Percentiles rank a stretch among this genome's conserved stretches.
These are phyloP conservation scores for Fusarium verrucosum DNA, from an alignment of 2,329 filamentous ascomycete genomes.

Conservation along the genomic window DNA sequence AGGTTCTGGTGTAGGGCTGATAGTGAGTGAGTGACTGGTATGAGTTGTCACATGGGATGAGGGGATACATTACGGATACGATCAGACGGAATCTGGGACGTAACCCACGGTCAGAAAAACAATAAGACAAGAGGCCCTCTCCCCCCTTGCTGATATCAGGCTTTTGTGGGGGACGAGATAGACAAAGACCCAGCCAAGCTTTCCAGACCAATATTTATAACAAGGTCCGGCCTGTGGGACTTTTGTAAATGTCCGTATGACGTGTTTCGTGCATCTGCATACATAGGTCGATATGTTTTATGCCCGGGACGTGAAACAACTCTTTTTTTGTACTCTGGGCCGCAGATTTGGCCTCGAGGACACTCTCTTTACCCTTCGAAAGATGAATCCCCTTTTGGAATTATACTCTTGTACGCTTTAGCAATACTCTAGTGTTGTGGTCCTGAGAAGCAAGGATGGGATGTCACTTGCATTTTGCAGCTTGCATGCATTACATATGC, in stretches of 20 bases:
- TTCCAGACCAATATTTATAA: background rate
- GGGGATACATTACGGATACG: constrained; percentile 5
- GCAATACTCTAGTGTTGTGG: background rate
- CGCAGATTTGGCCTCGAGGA: constrained; percentile 8
- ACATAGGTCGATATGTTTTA: background rate
- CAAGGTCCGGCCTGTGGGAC: constrained; percentile 1
- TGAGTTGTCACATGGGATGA: constrained; percentile 5
- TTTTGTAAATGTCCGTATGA: constrained; percentile 24
- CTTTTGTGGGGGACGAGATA: constrained; percentile 4
- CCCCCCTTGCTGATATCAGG: background rate
- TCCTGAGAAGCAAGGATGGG: background rate
- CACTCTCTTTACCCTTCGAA: constrained; percentile 21
- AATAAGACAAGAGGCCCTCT: background rate
- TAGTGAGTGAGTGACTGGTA: background rate
- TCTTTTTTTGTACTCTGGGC: background rate
- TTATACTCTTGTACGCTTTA: background rate
- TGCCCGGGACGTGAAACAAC: background rate
- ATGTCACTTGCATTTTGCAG: constrained; percentile 15
- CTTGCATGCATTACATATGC: background rate
- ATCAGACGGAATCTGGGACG: constrained; percentile 1
- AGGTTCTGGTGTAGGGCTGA: constrained; percentile 25
- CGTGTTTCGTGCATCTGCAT: constrained; percentile 7
- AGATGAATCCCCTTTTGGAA: constrained; percentile 14
- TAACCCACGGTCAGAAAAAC: constrained; percentile 12
- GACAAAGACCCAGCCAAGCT: background rate